These are phyloP conservation scores for Entophlyctis helioformis DNA, from an alignment of 192 early-diverging fungal species.

Conservation along the genomic window DNA sequence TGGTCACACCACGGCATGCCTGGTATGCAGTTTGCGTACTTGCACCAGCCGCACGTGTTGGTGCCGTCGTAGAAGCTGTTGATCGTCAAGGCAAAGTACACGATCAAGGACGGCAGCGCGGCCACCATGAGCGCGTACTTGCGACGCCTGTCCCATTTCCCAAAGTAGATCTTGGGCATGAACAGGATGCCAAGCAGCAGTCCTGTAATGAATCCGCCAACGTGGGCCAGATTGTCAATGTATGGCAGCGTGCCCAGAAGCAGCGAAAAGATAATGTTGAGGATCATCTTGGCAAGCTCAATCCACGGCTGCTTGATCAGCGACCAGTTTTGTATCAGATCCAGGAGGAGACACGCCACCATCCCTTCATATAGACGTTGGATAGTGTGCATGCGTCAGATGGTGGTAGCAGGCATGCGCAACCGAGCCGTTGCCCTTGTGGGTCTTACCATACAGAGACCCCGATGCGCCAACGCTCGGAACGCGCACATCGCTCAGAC, in stretches of 20 bases:
- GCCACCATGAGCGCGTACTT: slow-evolving; percentile 21
- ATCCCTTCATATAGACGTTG: slow-evolving; percentile 36
- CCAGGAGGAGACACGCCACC: slow-evolving; percentile 64
- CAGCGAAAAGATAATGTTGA: slow-evolving; percentile 54
- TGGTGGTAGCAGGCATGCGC: too few species aligned
- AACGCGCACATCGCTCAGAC: slow-evolving; percentile 35
- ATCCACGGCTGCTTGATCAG: slow-evolving; percentile 46
- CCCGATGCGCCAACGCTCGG: neutral
- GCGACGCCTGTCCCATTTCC: slow-evolving; percentile 24
- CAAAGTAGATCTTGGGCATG: slow-evolving; percentile 54
- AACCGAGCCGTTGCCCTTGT: too few species aligned
- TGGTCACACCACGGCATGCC: slow-evolving; percentile 37
- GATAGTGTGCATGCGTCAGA: neutral
- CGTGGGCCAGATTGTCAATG: slow-evolving; percentile 80
- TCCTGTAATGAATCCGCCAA: slow-evolving; percentile 63
- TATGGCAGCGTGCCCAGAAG: slow-evolving; percentile 62
- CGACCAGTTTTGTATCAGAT: slow-evolving; percentile 68
- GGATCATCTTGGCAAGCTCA: slow-evolving; percentile 54
- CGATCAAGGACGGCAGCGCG: slow-evolving; percentile 15
- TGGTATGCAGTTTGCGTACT: slow-evolving; percentile 41
- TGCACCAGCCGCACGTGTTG: slow-evolving; percentile 26
- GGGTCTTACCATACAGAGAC: neutral
- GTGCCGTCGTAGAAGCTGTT: slow-evolving; percentile 16
- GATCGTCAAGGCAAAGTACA: slow-evolving; percentile 6
- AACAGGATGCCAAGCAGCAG: slow-evolving; percentile 56